Conservation (phyloP, 495 filamentous ascomycete genomes). For the Penicillium simplicissimum region DNA sequence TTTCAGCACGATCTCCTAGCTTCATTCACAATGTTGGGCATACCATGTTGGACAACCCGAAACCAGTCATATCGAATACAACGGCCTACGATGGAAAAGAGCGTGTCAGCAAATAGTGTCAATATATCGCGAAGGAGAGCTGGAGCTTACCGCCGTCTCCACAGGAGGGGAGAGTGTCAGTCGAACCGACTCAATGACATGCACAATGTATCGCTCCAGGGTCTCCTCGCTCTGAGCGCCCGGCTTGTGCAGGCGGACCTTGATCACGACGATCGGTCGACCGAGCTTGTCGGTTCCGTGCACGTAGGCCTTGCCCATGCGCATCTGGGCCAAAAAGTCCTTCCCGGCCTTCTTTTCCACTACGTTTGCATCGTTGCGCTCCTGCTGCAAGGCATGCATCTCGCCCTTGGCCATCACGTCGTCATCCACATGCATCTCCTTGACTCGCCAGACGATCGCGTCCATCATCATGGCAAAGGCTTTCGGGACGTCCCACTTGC, state of each 20-base stretch:
- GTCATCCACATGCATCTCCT: slow-evolving; percentile 78
- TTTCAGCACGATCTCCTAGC: no score
- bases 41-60: slow-evolving; percentile 92
- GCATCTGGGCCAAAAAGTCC: slow-evolving; percentile 80
- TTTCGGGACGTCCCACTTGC: slow-evolving; percentile 92
- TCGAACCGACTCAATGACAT: slow-evolving; percentile 85
- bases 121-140: neutral
- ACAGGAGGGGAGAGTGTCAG: slow-evolving; percentile 71
- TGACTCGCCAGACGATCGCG: slow-evolving; percentile 83
- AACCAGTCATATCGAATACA: slow-evolving; percentile 91
- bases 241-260: slow-evolving; percentile 74
- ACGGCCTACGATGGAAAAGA: slow-evolving; percentile 54
- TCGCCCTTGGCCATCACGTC: slow-evolving; percentile 81
- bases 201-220: slow-evolving; percentile 85
- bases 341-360: slow-evolving; percentile 62
- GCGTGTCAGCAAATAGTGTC: neutral
- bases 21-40: slow-evolving; percentile 3
- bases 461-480: slow-evolving; percentile 88
- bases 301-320: slow-evolving; percentile 88
- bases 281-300: slow-evolving; percentile 83
- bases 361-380: slow-evolving; percentile 52
- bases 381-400: slow-evolving; percentile 57
- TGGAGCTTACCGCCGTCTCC: slow-evolving; percentile 75
- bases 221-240: slow-evolving; percentile 84
- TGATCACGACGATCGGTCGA: slow-evolving; percentile 79